Evolutionary conservation across 2,329 filamentous ascomycete species (phyloP), one percentile per base, ranked within the genome.

Genomic region (Hirsutella rhossiliensis): DNA sequence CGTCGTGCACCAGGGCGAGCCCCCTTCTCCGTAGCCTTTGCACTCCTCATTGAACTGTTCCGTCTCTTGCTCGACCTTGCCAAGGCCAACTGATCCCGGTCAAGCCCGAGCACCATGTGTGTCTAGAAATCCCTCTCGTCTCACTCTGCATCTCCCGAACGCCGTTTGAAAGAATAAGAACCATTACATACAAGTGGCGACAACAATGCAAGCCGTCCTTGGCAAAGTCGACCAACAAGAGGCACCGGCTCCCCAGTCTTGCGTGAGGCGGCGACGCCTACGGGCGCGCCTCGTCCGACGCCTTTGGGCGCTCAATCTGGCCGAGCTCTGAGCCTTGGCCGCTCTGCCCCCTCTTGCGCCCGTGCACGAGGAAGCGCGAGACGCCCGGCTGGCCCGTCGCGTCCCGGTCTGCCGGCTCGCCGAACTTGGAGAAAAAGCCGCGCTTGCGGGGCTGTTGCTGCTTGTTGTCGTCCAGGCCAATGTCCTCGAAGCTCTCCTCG

Each of bases 401-500:
- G 45, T 61, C 56, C 47, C 57, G 57, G 45, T 67, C 62, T 43
- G 67, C 62, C 20, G 60, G 56, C 17, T 89, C 84, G 43, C 82
- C 83, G 56, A 96, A 88, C 51, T 65, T 66, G 41, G 87, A 75
- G 51, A 97, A 87, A 57, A 95, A 82, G 12, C 84, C 75, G 46
- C 80, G 81, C 67, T 87, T 64, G 52, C 59, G 57, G 43, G 62
- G 56, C 37, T 56, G 62, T 45, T 55, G 62, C 45, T 59, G 64
- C 48, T 80, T 80, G 41, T 74, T 67, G 32, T 92, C 87, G 51
- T 95, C 89, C 46, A 97, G 68, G 4, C 87, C 87, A 9, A 97
- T 86, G 43, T 97, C 90, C 60, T 96, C 90, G 54, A 97, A 96
- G 6, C 71, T 71, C 56, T 94, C 86, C 54, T 92, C 87, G 37